Percentiles rank a stretch among this genome's conserved stretches.
phyloP scores from a whole-genome alignment of 2,329 filamentous ascomycete species.

The Paramyrothecium roridum region DNA sequence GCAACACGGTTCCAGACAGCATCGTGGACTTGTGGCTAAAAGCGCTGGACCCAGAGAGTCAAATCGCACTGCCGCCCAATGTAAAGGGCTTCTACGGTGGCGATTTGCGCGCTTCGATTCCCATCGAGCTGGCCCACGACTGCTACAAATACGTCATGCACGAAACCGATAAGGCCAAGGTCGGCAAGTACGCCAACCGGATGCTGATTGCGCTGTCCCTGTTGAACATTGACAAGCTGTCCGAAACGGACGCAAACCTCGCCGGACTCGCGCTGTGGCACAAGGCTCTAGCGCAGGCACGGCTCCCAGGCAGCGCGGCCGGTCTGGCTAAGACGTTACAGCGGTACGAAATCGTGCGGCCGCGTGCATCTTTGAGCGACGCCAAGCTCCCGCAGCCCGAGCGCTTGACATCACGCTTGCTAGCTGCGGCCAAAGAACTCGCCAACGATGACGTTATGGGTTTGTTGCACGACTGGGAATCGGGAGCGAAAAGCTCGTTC shows the following conservation, averaged over 20 bases:
- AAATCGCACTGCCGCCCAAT: background rate
- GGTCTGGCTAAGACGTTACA: background rate
- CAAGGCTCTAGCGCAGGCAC: slow-evolving; percentile 1
- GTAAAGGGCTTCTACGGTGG: slow-evolving; percentile 1
- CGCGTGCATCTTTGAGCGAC: background rate
- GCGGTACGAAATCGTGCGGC: background rate
- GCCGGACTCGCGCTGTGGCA: slow-evolving; percentile 1
- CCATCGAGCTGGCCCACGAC: slow-evolving; percentile 1
- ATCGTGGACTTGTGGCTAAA: background rate
- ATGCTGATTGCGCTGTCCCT: background rate
- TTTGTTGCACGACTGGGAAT: background rate
- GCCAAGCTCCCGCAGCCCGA: background rate
- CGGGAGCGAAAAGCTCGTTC: background rate
- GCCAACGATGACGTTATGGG: background rate
- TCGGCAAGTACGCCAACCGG: slow-evolving; percentile 1
- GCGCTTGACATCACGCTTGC: background rate
- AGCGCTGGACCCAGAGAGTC: background rate
- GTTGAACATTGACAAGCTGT: background rate
- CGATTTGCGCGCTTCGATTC: background rate
- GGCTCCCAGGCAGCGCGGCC: background rate
- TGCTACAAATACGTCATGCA: slow-evolving; percentile 1
- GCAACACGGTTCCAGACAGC: background rate
- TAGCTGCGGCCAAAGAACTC: background rate
- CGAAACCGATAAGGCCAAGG: background rate
- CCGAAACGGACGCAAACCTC: background rate